Conservation (phyloP, 108 stramenopile genomes). For the Discostella pseudostelligera region DNA sequence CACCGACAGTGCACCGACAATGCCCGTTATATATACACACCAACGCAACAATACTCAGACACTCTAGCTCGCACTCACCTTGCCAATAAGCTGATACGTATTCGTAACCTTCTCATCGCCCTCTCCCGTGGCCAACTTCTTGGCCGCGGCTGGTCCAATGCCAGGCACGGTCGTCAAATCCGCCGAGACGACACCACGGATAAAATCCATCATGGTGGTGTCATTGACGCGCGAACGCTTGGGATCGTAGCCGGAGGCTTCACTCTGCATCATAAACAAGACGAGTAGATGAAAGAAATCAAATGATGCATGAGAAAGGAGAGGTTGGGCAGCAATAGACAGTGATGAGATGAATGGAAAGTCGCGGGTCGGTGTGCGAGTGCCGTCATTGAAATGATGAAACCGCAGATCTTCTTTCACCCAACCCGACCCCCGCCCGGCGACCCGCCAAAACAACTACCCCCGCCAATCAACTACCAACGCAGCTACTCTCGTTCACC, state of each 20-base stretch:
- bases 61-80: constrained; percentile 24
- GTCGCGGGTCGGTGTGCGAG: too few species aligned
- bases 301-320: background rate
- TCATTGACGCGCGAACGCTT: constrained; percentile 76
- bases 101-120: constrained; percentile 74
- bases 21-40: too few species aligned
- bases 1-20: too few species aligned
- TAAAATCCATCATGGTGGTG: constrained; percentile 67
- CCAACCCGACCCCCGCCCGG: too few species aligned
- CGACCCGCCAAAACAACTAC: too few species aligned
- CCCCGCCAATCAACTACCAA: too few species aligned
- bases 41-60: too few species aligned
- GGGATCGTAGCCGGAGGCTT: constrained; percentile 70
- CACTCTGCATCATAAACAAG: constrained; percentile 3
- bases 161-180: constrained; percentile 84
- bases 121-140: constrained; percentile 59
- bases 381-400: too few species aligned
- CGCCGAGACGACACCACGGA: constrained; percentile 51
- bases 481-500: too few species aligned
- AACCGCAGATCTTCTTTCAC: too few species aligned
- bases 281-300: background rate
- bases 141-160: constrained; percentile 82
- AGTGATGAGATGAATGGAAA: too few species aligned
- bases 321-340: too few species aligned
- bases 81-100: constrained; percentile 83